Evolutionary conservation across 1,284 basidiomycete genomes (phyloP), one percentile per base, ranked within the genome.

Genomic region (Golubevia pallescens): DNA sequence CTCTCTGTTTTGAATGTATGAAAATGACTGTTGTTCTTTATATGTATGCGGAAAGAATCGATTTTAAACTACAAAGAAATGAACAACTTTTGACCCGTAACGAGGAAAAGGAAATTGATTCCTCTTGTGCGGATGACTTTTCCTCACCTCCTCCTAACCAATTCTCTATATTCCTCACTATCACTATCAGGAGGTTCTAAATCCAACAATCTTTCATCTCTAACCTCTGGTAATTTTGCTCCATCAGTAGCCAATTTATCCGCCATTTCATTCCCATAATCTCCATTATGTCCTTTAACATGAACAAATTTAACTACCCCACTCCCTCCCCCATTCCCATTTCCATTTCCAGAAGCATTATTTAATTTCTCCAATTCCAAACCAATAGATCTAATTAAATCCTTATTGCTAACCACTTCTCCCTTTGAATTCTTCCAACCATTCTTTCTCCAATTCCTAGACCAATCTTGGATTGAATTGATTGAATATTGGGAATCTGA

Each of bases 401-500:
- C 86, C 1, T 85, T 84, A 74, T 94, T 94, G 78, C 90, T 90
- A 21, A 93, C 92, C 2, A 88, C 87, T 51, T 63, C 58, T 14
- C 90, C 90, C 1, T 74, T 76, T 0, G 88, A 57, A 0, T 86
- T 89, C 58, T 72, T 86, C 86, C 89, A 94, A 10, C 86, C 86
- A 8, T 88, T 90, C 0, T 61, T 66, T 16, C 79, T 71, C 93
- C 93, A 94, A 0, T 83, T 87, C 0, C 82, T 86, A n/a, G 92
- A 86, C 92, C 92, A 94, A 6, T 86, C 77, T 0, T 86, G 80
- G 69, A 93, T 87, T 74, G 63, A 82, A 66, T 90, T 86, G 10
- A 93, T 92, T 13, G 90, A 90, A 78, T 93, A 94, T 57, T 88
- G 84, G 1, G 92, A 93, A 84, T 94, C 93, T 0, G 92, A 90